phyloP scores from a whole-genome alignment of 805 yeast genomes.

The Tetrapisispora phaffii region DNA sequence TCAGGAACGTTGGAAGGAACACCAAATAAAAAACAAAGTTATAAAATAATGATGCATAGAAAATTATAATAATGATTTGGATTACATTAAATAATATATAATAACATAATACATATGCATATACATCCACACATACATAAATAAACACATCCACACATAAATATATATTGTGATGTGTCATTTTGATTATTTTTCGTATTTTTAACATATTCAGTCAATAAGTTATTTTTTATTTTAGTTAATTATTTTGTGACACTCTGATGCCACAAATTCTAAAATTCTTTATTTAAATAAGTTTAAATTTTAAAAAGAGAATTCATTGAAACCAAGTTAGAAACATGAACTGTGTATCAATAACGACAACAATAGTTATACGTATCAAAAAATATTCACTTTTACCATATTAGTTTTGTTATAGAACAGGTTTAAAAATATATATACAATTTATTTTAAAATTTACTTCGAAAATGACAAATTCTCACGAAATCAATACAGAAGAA shows the following conservation, averaged over 20 bases:
- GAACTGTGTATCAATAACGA: too few species aligned
- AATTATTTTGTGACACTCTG: neutral
- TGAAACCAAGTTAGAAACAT: too few species aligned
- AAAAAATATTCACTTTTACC: neutral
- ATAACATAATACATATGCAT: too few species aligned
- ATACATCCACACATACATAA: too few species aligned
- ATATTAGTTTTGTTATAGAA: too few species aligned
- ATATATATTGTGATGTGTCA: neutral
- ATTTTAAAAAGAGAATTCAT: too few species aligned
- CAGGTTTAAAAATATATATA: neutral
- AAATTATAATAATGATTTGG: neutral
- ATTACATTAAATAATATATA: neutral
- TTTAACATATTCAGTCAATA: neutral
- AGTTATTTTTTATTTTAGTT: neutral
- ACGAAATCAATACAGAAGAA: constrained; percentile 24
- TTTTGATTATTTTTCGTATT: neutral
- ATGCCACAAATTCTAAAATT: constrained; percentile 1
- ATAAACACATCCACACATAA: too few species aligned
- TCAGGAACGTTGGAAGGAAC: constrained; percentile 6
- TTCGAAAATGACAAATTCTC: neutral
- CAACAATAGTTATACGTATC: too few species aligned
- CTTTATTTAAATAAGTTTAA: too few species aligned
- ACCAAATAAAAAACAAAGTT: constrained; percentile 6
- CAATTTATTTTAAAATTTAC: neutral
- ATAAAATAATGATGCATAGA: constrained; percentile 13